Conservation (phyloP, 2,329 filamentous ascomycete species). For the Sporothrix mexicana region DNA sequence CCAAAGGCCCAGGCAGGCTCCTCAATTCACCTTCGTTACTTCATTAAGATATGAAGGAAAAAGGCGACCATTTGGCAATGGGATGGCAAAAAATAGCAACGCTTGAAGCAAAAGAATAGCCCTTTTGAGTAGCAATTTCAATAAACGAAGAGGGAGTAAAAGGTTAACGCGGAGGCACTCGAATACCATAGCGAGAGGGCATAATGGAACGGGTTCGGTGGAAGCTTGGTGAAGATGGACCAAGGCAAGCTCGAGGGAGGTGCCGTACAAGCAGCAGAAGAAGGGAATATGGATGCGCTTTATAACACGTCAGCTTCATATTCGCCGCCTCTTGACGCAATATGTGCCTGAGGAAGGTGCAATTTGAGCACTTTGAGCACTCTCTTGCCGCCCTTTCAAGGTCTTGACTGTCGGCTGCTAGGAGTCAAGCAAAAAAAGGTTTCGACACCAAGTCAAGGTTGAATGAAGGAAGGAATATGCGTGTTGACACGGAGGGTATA, state of each 20-base stretch:
- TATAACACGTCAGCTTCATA: conserved; percentile 26
- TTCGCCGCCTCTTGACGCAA: conserved; percentile 21
- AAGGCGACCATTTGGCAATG: neutral
- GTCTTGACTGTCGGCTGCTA: neutral
- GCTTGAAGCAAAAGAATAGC: neutral
- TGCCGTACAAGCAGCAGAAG: too few species aligned
- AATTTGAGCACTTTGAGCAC: neutral
- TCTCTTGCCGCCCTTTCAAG: neutral
- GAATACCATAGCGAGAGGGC: neutral
- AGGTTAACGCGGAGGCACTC: neutral
- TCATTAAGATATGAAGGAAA: neutral
- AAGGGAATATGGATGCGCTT: neutral
- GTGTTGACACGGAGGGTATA: neutral
- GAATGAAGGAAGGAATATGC: neutral
- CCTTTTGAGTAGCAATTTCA: too few species aligned
- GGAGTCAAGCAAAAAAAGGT: neutral
- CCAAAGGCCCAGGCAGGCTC: neutral
- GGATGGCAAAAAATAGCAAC: neutral
- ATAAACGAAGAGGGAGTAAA: neutral
- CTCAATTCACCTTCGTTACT: neutral
- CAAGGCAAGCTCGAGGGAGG: neutral
- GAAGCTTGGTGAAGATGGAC: neutral
- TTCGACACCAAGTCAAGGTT: too few species aligned
- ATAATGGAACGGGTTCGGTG: neutral
- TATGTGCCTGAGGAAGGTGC: conserved; percentile 5